phyloP scores from a whole-genome alignment of 139 green algal species.

The Bryopsis sp. region DNA sequence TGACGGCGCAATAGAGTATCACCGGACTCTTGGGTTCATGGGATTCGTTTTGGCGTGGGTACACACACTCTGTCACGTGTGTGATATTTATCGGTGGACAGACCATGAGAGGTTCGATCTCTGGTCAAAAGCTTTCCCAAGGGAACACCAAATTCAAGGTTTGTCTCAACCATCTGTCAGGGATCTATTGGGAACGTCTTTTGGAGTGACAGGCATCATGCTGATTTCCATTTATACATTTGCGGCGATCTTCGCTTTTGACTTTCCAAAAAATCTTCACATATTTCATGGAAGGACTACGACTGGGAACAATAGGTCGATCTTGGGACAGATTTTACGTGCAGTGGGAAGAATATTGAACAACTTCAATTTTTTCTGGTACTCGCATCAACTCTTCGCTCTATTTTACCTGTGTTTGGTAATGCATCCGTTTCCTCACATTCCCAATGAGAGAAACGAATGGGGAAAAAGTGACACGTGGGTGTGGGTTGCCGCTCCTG shows the following conservation, averaged over 20 bases:
- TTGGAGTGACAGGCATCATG: conserved; percentile 8
- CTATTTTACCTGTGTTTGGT: conserved; percentile 23
- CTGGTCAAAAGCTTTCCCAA: conserved; percentile 5
- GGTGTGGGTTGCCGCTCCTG: conserved; percentile 12
- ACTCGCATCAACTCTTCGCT: conserved; percentile 20
- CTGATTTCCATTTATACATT: conserved; percentile 10
- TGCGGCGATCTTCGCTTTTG: conserved; percentile 10
- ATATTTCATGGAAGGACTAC: neutral
- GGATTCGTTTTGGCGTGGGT: conserved; percentile 11
- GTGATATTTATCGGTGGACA: conserved; percentile 7
- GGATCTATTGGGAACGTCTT: neutral
- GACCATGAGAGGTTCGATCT: conserved; percentile 6
- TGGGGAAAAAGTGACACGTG: conserved; percentile 19
- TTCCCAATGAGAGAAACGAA: conserved; percentile 10
- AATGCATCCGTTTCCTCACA: conserved; percentile 6
- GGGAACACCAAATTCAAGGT: neutral
- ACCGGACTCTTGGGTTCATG: conserved; percentile 13
- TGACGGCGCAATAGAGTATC: conserved; percentile 19
- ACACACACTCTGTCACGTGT: conserved; percentile 14
- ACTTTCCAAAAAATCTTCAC: neutral
- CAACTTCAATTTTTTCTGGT: conserved; percentile 21
- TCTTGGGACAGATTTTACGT: neutral
- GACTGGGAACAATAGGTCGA: neutral
- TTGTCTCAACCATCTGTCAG: neutral
- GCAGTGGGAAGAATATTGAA: conserved; percentile 9